phyloP scores from a whole-genome alignment of 768 basidiomycete genomes.

The Termitomyces titanicus region DNA sequence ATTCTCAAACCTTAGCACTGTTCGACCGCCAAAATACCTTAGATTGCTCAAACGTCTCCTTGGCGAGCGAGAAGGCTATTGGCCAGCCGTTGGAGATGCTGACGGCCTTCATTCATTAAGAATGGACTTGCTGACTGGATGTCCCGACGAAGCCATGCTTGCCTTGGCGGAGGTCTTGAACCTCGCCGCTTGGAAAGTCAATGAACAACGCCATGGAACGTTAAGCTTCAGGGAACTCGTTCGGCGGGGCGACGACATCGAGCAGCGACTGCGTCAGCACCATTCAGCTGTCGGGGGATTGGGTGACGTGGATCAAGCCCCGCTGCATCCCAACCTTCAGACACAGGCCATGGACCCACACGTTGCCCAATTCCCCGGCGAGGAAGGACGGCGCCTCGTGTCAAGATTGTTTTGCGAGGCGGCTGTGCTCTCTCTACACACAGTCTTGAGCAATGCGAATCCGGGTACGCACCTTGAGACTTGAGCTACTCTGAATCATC shows the following conservation, averaged over 20 bases:
- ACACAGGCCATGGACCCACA: slow-evolving; percentile 25
- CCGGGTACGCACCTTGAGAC: slow-evolving; percentile 49
- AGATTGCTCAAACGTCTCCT: slow-evolving; percentile 65
- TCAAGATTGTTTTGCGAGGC: slow-evolving; percentile 63
- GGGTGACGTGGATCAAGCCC: slow-evolving; percentile 29
- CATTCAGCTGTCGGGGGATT: slow-evolving; percentile 27
- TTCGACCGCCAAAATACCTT: slow-evolving; percentile 62
- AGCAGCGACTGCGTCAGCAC: slow-evolving; percentile 55
- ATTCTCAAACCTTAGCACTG: slow-evolving; percentile 60
- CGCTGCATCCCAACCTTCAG: slow-evolving; percentile 39
- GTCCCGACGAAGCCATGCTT: slow-evolving; percentile 75
- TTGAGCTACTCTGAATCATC: neutral
- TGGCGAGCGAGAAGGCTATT: slow-evolving; percentile 45
- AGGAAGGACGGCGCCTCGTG: slow-evolving; percentile 47
- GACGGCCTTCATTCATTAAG: slow-evolving; percentile 41
- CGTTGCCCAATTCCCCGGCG: slow-evolving; percentile 28
- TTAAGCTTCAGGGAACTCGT: slow-evolving; percentile 76
- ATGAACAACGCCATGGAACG: slow-evolving; percentile 58
- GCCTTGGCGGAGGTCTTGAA: slow-evolving; percentile 72
- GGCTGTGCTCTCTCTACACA: slow-evolving; percentile 65
- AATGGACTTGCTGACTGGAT: slow-evolving; percentile 71
- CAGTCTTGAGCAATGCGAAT: slow-evolving; percentile 61
- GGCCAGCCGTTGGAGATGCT: slow-evolving; percentile 32
- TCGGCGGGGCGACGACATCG: slow-evolving; percentile 66
- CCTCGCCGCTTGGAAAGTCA: slow-evolving; percentile 71